Percentiles rank a stretch among this genome's conserved stretches.
Conservation (phyloP, 2,329 filamentous ascomycete genomes). For the Penicillium corylophilum region DNA sequence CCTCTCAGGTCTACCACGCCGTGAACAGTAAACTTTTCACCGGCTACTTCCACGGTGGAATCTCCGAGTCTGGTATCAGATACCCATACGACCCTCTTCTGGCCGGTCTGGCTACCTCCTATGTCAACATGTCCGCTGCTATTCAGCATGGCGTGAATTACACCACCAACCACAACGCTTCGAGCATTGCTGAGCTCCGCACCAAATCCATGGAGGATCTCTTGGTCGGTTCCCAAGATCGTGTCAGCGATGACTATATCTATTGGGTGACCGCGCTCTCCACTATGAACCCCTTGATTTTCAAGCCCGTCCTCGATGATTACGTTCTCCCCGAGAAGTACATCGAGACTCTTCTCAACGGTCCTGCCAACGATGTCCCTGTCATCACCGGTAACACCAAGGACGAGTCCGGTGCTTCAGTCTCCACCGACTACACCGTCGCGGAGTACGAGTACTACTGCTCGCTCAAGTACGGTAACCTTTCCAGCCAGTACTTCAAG, state of each 20-base stretch:
- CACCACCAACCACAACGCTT: conserved; percentile 24
- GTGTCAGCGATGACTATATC: conserved; percentile 23
- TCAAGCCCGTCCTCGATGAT: conserved; percentile 28
- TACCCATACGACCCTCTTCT: conserved; percentile 30
- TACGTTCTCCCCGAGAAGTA: conserved; percentile 30
- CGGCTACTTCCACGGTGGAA: conserved; percentile 31
- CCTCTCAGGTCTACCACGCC: conserved; percentile 32
- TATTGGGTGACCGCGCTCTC: conserved; percentile 33
- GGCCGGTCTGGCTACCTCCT: conserved; percentile 30
- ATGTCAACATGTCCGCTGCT: conserved; percentile 29
- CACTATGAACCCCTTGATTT: conserved; percentile 28
- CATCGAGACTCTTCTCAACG: conserved; percentile 24
- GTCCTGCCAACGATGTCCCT: conserved; percentile 36
- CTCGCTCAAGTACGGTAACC: conserved; percentile 34
- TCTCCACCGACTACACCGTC: conserved; percentile 24
- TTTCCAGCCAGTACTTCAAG: conserved; percentile 26
- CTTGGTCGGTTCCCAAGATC: conserved; percentile 26
- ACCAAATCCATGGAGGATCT: conserved; percentile 25
- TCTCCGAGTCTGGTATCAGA: conserved; percentile 31
- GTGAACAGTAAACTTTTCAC: conserved; percentile 31
- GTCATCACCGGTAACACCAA: conserved; percentile 39
- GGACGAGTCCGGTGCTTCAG: conserved; percentile 31
- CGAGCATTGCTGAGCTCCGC: conserved; percentile 23
- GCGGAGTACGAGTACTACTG: conserved; percentile 27
- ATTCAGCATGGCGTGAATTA: conserved; percentile 28